These are phyloP conservation scores for Penicillium italicum DNA, from an alignment of 2,329 filamentous ascomycete species.

Conservation along the genomic window DNA sequence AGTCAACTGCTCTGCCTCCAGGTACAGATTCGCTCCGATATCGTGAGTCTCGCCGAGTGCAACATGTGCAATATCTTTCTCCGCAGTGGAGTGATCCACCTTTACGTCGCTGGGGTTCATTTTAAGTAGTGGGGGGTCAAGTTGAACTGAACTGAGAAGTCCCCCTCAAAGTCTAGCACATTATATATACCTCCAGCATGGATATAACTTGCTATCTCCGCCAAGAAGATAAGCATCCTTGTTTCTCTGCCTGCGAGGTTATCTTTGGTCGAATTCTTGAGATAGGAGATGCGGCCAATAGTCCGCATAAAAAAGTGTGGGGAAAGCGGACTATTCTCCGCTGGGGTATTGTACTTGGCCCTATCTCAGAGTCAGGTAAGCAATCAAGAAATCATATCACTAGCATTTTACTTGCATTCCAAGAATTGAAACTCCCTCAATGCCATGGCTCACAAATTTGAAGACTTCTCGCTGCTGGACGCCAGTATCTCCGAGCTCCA, in stretches of 20 bases:
- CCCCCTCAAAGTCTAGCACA: neutral
- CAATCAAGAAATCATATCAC: neutral
- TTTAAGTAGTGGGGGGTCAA: neutral
- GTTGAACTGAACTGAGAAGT: neutral
- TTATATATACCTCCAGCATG: neutral
- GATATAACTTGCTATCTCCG: neutral
- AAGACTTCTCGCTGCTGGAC: slow-evolving; percentile 42
- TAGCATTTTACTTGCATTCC: neutral
- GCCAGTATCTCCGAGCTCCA: slow-evolving; percentile 47
- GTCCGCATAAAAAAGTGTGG: neutral
- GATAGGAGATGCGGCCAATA: slow-evolving; percentile 3
- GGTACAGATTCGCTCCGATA: slow-evolving; percentile 46
- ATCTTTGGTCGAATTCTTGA: neutral
- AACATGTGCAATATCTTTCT: slow-evolving; percentile 20
- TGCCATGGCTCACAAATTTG: slow-evolving; percentile 9
- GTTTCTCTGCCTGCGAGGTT: neutral
- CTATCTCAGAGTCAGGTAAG: neutral
- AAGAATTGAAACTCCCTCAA: neutral
- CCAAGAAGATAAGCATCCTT: slow-evolving; percentile 14
- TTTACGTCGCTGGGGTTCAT: slow-evolving; percentile 16
- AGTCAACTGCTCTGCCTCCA: slow-evolving; percentile 44
- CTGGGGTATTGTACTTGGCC: neutral
- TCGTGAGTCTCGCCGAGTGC: slow-evolving; percentile 30
- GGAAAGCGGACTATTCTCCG: slow-evolving; percentile 5
- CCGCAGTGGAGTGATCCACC: slow-evolving; percentile 13